Conservation (phyloP, 106 monocot species). For the Acanthochlamys bracteata region DNA sequence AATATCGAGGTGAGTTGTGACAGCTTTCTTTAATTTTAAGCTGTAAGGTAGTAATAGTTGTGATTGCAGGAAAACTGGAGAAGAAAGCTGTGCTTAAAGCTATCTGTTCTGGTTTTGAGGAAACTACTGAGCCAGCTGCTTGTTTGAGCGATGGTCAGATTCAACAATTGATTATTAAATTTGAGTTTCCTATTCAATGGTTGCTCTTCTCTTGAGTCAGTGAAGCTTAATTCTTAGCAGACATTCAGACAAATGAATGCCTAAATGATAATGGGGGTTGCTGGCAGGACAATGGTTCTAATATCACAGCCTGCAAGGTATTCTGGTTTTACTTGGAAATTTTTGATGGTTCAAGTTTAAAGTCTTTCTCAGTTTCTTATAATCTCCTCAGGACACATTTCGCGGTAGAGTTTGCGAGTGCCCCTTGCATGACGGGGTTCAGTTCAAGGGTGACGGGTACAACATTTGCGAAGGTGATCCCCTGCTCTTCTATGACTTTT, state of each 20-base stretch:
- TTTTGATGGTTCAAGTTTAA: slow-evolving; percentile 2
- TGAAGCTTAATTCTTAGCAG: slow-evolving; percentile 28
- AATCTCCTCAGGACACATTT: slow-evolving; percentile 70
- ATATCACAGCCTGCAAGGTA: slow-evolving; percentile 96
- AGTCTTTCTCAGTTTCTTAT: slow-evolving; percentile 7
- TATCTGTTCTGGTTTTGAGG: slow-evolving; percentile 92
- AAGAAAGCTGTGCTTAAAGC: slow-evolving; percentile 90
- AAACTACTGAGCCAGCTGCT: slow-evolving; percentile 86
- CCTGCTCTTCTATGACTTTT: no score
- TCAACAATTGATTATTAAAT: not conserved
- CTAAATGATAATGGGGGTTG: slow-evolving; percentile 84
- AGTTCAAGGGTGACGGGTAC: slow-evolving; percentile 94
- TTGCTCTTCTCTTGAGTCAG: no score
- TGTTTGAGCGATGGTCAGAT: slow-evolving; percentile 76
- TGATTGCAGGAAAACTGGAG: slow-evolving; percentile 78
- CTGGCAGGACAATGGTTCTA: slow-evolving; percentile 84
- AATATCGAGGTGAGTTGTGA: slow-evolving; percentile 78
- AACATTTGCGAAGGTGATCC: slow-evolving; percentile 74
- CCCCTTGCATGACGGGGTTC: slow-evolving; percentile 74
- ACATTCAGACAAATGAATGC: slow-evolving; percentile 94
- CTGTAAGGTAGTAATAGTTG: not conserved
- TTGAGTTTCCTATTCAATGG: slow-evolving; percentile 3
- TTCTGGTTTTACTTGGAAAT: not conserved
- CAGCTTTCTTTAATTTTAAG: not conserved
- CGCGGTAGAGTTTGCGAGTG: slow-evolving; percentile 98